Conservation (phyloP, 2,329 filamentous ascomycete genomes). For the Rhinocladiella mackenziei region DNA sequence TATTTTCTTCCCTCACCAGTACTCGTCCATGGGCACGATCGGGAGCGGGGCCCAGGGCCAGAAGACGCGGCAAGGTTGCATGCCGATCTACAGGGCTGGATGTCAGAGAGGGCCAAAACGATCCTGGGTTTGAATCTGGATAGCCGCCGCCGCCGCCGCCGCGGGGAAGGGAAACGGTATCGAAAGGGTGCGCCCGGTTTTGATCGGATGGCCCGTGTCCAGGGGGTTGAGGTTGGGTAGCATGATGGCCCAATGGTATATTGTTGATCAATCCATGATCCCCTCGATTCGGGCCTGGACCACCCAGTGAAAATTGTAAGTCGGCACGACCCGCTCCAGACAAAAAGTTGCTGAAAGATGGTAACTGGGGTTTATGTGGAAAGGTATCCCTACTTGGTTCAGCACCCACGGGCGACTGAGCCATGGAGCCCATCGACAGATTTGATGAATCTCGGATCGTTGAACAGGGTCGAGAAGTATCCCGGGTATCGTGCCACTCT, state of each 20-base stretch:
- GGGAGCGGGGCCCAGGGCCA: slow-evolving; percentile 23
- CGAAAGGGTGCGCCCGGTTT: slow-evolving; percentile 3
- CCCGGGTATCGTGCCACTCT: too few species aligned
- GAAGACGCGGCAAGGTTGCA: slow-evolving; percentile 18
- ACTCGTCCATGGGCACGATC: slow-evolving; percentile 9
- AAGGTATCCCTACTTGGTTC: slow-evolving; percentile 3
- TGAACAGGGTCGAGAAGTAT: slow-evolving; percentile 12
- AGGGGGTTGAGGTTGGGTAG: slow-evolving; percentile 3
- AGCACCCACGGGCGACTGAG: slow-evolving; percentile 10
- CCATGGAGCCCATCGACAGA: slow-evolving; percentile 12
- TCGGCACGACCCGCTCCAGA: slow-evolving; percentile 14
- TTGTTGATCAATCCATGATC: slow-evolving; percentile 15
- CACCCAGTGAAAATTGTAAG: slow-evolving; percentile 8
- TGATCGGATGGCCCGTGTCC: slow-evolving; percentile 4
- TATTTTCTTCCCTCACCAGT: slow-evolving; percentile 41
- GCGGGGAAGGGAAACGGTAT: not conserved
- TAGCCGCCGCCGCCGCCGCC: slow-evolving; percentile 2
- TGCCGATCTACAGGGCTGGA: slow-evolving; percentile 2
- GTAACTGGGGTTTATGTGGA: slow-evolving; percentile 19
- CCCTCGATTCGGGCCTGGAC: slow-evolving; percentile 4
- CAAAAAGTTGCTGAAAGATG: slow-evolving; percentile 27
- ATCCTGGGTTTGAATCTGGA: slow-evolving; percentile 2
- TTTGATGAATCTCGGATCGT: slow-evolving; percentile 6
- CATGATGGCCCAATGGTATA: slow-evolving; percentile 1
- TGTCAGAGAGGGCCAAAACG: slow-evolving; percentile 9